phyloP scores from a whole-genome alignment of 257 asterid species.

The Capsicum baccatum region DNA sequence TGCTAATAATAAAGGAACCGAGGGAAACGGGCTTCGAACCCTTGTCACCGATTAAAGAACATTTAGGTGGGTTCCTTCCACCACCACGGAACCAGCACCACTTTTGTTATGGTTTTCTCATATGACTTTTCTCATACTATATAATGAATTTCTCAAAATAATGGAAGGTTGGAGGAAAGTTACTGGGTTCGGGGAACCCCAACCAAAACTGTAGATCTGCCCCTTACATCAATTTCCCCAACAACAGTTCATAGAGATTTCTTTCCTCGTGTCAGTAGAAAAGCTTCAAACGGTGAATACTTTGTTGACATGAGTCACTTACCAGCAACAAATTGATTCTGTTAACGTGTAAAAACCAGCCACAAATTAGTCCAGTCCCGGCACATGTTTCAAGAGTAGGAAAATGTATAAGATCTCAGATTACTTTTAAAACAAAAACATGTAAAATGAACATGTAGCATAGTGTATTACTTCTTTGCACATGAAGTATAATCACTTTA shows the following conservation, averaged over 20 bases:
- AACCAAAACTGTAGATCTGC: too few relatives aligned
- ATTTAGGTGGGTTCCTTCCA: too few relatives aligned
- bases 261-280: neutral
- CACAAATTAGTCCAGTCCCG: conserved; percentile 29
- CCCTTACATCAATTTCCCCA: neutral
- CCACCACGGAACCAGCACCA: too few relatives aligned
- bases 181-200: too few relatives aligned
- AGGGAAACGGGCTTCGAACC: too few relatives aligned
- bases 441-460: neutral
- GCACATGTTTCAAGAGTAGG: conserved; percentile 31
- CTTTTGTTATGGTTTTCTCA: too few relatives aligned
- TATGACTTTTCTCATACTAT: too few relatives aligned
- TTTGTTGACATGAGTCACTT: conserved; percentile 41
- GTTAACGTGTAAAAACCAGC: conserved; percentile 51
- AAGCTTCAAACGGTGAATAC: neutral
- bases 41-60: too few relatives aligned
- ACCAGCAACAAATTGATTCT: conserved; percentile 99
- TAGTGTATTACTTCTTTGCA: conserved; percentile 8
- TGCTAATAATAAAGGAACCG: too few relatives aligned
- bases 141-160: too few relatives aligned
- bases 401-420: conserved; percentile 23
- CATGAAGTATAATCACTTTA: neutral
- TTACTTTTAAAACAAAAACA: neutral
- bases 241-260: neutral
- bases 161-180: too few relatives aligned